Percentiles rank a stretch among this genome's conserved stretches.
Evolutionary conservation across 495 filamentous ascomycete genomes (phyloP).

Genomic region (Geoglossum glabrum): DNA sequence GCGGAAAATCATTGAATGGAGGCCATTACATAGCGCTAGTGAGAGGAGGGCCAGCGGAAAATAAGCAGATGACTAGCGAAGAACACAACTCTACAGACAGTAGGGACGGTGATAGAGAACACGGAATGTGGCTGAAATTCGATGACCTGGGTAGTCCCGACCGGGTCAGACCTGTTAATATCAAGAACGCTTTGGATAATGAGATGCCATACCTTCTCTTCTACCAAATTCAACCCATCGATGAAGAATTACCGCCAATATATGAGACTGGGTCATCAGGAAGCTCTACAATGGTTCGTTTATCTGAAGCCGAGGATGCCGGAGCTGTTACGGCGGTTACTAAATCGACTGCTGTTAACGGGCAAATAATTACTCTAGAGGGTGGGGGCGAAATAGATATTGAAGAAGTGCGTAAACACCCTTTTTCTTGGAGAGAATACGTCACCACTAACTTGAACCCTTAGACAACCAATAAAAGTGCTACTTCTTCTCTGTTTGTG

Average conservation of each 20-base stretch:
- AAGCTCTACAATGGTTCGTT: background rate
- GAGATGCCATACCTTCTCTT: slow-evolving; percentile 90
- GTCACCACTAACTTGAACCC: too few relatives aligned
- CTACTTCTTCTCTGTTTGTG: too few relatives aligned
- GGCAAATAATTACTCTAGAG: background rate
- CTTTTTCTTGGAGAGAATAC: too few relatives aligned
- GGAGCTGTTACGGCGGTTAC: background rate
- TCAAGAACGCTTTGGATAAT: slow-evolving; percentile 51
- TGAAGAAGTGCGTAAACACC: too few relatives aligned
- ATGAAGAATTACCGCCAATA: slow-evolving; percentile 21
- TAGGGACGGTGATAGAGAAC: slow-evolving; percentile 25
- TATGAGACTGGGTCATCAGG: background rate
- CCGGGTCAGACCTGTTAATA: slow-evolving; percentile 55
- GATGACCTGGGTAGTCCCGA: slow-evolving; percentile 54
- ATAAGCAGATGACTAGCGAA: slow-evolving; percentile 25
- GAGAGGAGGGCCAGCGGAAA: slow-evolving; percentile 32
- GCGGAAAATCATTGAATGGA: slow-evolving; percentile 69
- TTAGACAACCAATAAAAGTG: too few relatives aligned
- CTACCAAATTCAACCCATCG: slow-evolving; percentile 80
- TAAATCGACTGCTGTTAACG: background rate
- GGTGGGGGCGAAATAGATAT: background rate
- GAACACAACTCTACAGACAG: background rate
- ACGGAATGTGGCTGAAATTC: slow-evolving; percentile 68
- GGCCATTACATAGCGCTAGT: slow-evolving; percentile 82
- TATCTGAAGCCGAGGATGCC: background rate